A percentile compares a stretch with the other conserved stretches of the same genome.
Evolutionary conservation across 2,329 filamentous ascomycete genomes (phyloP).

Genomic region (Trichophyton equinum): DNA sequence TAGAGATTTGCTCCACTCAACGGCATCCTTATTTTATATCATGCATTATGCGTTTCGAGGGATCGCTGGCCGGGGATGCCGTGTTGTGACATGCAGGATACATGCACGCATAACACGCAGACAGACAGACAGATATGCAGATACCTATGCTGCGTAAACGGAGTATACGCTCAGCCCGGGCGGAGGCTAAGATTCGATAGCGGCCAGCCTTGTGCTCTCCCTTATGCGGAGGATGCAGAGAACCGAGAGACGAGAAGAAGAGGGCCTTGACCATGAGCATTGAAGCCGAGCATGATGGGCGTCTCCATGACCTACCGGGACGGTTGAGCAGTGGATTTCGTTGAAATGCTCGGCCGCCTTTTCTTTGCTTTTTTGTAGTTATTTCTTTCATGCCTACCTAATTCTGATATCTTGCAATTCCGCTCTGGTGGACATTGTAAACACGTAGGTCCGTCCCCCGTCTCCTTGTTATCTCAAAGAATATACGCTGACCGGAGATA

Average conservation of each 20-base stretch:
- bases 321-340: not conserved
- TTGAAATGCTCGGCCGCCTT: not conserved
- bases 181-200: not conserved
- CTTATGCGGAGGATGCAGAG: not conserved
- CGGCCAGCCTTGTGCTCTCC: not conserved
- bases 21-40: not conserved
- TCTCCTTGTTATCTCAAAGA: not conserved
- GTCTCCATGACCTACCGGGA: not conserved
- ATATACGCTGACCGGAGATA: not conserved
- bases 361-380: not conserved
- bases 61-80: not conserved
- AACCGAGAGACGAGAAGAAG: not conserved
- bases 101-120: not conserved
- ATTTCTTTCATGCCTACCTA: not conserved
- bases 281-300: not conserved
- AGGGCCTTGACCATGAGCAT: not conserved
- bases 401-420: not conserved
- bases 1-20: constrained; percentile 2
- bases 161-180: not conserved
- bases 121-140: not conserved
- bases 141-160: not conserved
- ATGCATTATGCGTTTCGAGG: not conserved
- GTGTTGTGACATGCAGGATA: not conserved
- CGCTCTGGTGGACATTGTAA: not conserved
- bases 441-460: not conserved